Percentiles rank a stretch among this genome's conserved stretches.
phyloP scores from a whole-genome alignment of 805 yeast genomes.

The Helenozyma rhizophorensis region DNA sequence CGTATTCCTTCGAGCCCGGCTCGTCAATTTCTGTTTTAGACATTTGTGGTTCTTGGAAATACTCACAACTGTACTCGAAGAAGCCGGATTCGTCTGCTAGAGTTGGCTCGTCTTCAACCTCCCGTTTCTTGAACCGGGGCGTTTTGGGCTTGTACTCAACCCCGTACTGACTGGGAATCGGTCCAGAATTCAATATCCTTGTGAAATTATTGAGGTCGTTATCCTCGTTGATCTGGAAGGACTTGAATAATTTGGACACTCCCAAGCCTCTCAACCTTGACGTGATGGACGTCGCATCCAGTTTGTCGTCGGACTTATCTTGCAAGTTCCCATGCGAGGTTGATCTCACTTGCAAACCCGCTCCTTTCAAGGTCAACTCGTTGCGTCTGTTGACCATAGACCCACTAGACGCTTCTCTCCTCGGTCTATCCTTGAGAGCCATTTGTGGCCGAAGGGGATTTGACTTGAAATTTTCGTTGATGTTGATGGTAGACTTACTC shows the following conservation, averaged over 20 bases:
- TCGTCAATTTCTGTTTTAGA: constrained; percentile 79
- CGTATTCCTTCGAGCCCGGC: constrained; percentile 85
- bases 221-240: constrained; percentile 39
- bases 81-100: constrained; percentile 60
- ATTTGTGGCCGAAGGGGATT: too few relatives aligned
- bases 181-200: constrained; percentile 33
- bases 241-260: constrained; percentile 31
- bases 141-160: constrained; percentile 52
- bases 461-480: constrained; percentile 37
- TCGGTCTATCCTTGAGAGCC: constrained; percentile 26
- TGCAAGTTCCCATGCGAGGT: constrained; percentile 19
- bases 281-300: constrained; percentile 29
- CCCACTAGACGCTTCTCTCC: constrained; percentile 21
- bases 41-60: constrained; percentile 96
- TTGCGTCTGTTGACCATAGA: constrained; percentile 20
- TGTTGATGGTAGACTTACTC: constrained; percentile 43
- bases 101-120: constrained; percentile 31
- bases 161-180: constrained; percentile 33
- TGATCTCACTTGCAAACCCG: constrained; percentile 24
- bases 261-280: constrained; percentile 31
- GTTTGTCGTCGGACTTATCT: constrained; percentile 11
- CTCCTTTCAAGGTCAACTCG: constrained; percentile 25
- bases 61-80: constrained; percentile 77
- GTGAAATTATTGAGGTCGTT: constrained; percentile 34
- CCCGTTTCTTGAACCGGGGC: constrained; percentile 46